phyloP scores from a whole-genome alignment of 768 basidiomycete genomes.

The Arthromyces matolae region DNA sequence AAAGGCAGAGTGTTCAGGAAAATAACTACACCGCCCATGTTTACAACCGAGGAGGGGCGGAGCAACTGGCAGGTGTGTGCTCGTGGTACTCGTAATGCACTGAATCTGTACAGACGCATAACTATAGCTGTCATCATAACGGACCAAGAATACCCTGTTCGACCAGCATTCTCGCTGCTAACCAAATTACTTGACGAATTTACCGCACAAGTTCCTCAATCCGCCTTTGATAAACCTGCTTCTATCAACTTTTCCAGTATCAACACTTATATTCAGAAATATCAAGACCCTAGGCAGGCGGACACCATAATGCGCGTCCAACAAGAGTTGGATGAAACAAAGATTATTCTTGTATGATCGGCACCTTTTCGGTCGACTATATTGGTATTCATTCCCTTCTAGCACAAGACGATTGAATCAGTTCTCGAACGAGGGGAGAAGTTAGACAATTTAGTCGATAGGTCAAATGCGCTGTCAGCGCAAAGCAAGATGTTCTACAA shows the following conservation, averaged over 20 bases:
- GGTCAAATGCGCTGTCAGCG: conserved; percentile 81
- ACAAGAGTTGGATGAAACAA: conserved; percentile 97
- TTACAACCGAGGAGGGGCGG: conserved; percentile 85
- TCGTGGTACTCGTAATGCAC: background rate
- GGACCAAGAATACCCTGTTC: conserved; percentile 93
- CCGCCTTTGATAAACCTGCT: conserved; percentile 60
- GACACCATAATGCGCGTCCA: conserved; percentile 99
- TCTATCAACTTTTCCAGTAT: conserved; percentile 76
- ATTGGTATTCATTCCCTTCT: conserved; percentile 2
- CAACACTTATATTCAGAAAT: conserved; percentile 78
- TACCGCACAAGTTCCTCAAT: conserved; percentile 70
- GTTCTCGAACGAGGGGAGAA: conserved; percentile 96
- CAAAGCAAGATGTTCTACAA: conserved; percentile 99
- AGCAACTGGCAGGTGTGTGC: conserved; percentile 74
- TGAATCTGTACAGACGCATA: conserved; percentile 5
- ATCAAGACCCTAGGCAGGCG: conserved; percentile 95
- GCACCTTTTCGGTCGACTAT: background rate
- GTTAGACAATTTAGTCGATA: conserved; percentile 91
- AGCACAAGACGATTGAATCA: conserved; percentile 99
- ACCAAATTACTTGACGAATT: conserved; percentile 94
- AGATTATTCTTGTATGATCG: conserved; percentile 85
- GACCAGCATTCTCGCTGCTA: conserved; percentile 93
- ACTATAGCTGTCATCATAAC: conserved; percentile 82
- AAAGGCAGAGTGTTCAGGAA: conserved; percentile 92
- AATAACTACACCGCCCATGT: conserved; percentile 91